Percentiles rank a stretch among this genome's conserved stretches.
These are phyloP conservation scores for Naematelia encephala DNA, from an alignment of 768 basidiomycete species.

Conservation along the genomic window DNA sequence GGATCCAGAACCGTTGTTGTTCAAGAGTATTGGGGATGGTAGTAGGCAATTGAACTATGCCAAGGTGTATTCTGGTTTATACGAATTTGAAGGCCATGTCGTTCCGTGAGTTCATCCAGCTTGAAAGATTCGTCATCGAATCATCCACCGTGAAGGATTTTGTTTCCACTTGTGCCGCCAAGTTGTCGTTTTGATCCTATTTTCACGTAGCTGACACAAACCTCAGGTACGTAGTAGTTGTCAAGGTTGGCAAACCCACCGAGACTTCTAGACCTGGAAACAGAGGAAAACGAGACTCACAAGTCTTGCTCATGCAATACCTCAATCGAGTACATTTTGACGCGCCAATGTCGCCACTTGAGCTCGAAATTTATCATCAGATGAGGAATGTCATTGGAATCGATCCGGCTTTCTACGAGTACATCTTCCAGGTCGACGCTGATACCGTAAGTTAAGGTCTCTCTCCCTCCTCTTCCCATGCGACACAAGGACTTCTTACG, in stretches of 20 bases:
- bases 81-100: conserved; percentile 90
- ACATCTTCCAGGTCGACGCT: conserved; percentile 95
- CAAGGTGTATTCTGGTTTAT: conserved; percentile 93
- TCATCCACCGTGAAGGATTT: too few species aligned
- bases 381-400: conserved; percentile 99
- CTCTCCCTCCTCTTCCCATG: neutral
- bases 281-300: conserved; percentile 96
- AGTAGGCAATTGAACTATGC: conserved; percentile 95
- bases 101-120: conserved; percentile 63
- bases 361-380: conserved; percentile 98
- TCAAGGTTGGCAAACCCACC: conserved; percentile 92
- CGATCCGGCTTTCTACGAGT: conserved; percentile 98
- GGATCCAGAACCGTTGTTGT: conserved; percentile 92
- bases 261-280: conserved; percentile 93
- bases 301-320: conserved; percentile 94
- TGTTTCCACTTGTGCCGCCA: too few species aligned
- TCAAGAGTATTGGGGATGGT: conserved; percentile 89
- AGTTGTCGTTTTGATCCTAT: too few species aligned
- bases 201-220: conserved; percentile 2
- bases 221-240: conserved; percentile 53
- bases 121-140: neutral
- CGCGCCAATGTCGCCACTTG: conserved; percentile 90
- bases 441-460: conserved; percentile 55
- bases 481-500: too few species aligned
- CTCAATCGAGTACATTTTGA: conserved; percentile 98